Evolutionary conservation across 148 eudicot species (phyloP).

Genomic region (Arbutus unedo): DNA sequence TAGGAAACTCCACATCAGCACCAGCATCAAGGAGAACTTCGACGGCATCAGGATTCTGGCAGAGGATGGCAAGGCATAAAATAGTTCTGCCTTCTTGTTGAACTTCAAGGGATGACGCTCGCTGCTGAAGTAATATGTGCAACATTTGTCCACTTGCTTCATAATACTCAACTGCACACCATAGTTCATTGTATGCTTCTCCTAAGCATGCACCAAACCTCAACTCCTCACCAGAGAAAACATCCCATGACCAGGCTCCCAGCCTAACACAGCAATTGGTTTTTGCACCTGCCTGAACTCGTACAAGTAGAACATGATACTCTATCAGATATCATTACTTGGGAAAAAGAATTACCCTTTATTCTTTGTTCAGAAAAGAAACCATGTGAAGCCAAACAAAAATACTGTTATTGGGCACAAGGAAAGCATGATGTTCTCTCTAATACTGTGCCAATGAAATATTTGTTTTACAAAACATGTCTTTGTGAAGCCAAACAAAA

Average conservation of each 20-base stretch:
- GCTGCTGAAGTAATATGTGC: neutral
- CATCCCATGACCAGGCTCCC: neutral
- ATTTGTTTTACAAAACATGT: neutral
- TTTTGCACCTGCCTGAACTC: neutral
- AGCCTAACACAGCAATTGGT: neutral
- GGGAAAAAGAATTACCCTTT: neutral
- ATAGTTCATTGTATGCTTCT: neutral
- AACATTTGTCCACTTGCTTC: neutral
- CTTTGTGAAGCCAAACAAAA: neutral
- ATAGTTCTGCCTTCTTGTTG: neutral
- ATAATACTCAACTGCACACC: neutral
- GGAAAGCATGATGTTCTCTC: neutral
- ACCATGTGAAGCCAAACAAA: too few relatives aligned
- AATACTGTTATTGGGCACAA: neutral
- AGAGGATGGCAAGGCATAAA: neutral
- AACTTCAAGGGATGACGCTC: neutral
- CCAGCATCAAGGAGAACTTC: neutral
- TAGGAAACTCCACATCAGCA: neutral
- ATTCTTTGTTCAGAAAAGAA: too few relatives aligned
- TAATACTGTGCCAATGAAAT: neutral
- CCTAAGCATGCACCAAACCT: neutral
- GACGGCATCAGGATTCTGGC: neutral
- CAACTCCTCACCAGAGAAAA: conserved; percentile 7
- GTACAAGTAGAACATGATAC: neutral
- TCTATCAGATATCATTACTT: neutral